Conservation (phyloP, 768 basidiomycete species). For the Terana coerulea region DNA sequence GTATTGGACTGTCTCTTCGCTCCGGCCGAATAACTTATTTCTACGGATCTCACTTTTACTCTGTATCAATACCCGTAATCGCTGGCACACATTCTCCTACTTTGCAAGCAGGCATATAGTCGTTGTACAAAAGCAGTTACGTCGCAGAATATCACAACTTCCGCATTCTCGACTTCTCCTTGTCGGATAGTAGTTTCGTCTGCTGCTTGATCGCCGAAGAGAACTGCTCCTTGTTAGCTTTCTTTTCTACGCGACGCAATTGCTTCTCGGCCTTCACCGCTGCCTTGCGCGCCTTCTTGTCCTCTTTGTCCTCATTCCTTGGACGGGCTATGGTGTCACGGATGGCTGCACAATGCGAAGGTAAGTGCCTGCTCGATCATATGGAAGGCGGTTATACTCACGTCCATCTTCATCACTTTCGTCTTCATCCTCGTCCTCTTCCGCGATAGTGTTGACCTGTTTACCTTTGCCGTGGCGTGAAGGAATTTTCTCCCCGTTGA, state of each 20-base stretch:
- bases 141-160: constrained; percentile 25
- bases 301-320: constrained; percentile 73
- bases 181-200: constrained; percentile 43
- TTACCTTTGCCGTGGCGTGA: constrained; percentile 9
- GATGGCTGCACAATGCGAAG: constrained; percentile 21
- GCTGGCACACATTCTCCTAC: background rate
- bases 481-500: constrained; percentile 31
- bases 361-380: background rate
- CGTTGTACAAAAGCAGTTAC: constrained; percentile 6
- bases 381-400: constrained; percentile 13
- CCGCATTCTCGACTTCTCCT: constrained; percentile 32
- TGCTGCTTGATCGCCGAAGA: constrained; percentile 59
- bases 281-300: constrained; percentile 68
- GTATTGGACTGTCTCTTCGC: background rate
- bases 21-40: background rate
- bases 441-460: constrained; percentile 19
- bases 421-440: constrained; percentile 23
- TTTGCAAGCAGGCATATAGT: background rate
- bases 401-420: constrained; percentile 29
- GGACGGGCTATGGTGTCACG: constrained; percentile 61
- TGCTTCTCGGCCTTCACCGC: constrained; percentile 67
- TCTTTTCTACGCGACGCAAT: constrained; percentile 63
- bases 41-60: background rate
- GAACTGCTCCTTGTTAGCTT: constrained; percentile 60
- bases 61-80: background rate